A percentile compares a stretch with the other conserved stretches of the same genome.
phyloP scores from a whole-genome alignment of 129 eudicot genomes.

The Flaveria bidentis region DNA sequence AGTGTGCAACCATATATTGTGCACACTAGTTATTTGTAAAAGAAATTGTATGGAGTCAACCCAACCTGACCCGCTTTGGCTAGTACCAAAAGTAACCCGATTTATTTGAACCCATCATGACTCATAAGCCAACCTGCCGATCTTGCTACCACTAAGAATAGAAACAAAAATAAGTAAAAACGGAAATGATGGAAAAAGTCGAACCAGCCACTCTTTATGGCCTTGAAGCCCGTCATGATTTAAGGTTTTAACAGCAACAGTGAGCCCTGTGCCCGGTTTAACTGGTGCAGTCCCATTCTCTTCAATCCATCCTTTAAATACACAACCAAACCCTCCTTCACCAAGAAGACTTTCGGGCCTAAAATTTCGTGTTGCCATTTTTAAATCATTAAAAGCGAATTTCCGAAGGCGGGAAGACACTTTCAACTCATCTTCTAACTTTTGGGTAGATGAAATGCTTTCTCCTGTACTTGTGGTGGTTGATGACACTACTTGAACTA shows the following conservation, averaged over 20 bases:
- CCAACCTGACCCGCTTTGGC: background rate
- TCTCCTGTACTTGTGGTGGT: conserved; percentile 78
- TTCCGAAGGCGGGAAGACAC: conserved; percentile 89
- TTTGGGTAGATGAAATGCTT: conserved; percentile 75
- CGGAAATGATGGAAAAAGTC: conserved; percentile 19
- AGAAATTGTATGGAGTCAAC: background rate
- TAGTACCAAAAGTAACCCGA: background rate
- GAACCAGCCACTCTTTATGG: conserved; percentile 98
- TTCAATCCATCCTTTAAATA: conserved; percentile 96
- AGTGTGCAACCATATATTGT: background rate
- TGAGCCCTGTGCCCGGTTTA: conserved; percentile 96
- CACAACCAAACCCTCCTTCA: conserved; percentile 94
- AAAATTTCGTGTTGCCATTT: conserved; percentile 83
- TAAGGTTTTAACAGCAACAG: conserved; percentile 94
- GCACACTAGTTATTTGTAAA: background rate
- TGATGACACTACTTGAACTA: conserved; percentile 53
- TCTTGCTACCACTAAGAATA: background rate
- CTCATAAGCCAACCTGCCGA: background rate
- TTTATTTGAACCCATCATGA: background rate
- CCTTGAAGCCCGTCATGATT: conserved; percentile 99
- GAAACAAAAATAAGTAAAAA: background rate
- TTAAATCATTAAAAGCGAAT: conserved; percentile 81
- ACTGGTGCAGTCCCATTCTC: conserved; percentile 97
- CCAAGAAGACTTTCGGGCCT: conserved; percentile 95
- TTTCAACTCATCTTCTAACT: conserved; percentile 79